Base-by-base conservation (phyloP, 768 basidiomycete genomes). In the Cyathus striatus region DNA sequence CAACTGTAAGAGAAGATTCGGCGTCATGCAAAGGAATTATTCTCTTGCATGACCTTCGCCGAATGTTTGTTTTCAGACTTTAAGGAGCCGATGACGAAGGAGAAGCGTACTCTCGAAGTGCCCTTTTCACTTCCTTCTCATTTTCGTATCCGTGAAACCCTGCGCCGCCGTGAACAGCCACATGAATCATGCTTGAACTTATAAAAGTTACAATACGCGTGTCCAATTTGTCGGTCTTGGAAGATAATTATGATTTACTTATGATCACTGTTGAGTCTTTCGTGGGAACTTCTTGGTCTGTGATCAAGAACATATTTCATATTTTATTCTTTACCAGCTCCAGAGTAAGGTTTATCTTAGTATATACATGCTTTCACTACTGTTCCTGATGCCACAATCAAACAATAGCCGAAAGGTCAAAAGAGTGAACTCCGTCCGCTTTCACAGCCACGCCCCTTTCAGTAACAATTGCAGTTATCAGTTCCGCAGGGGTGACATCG, bases 401-500 rank as follows among this genome's bases (percentile, higher is more conserved):
- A 49, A 84, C 79, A 32, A 88, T 71, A 6, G 58, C 59, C 38
- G 72, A 67, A 21, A 94, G 69, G 55, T 93, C 85, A 53, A 91
- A 89, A 20, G 46, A 55, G 2, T 57, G 59, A 46, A 72, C 67
- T 18, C 83, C 82, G 5, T 74, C 74, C 45, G 65, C 65, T 55
- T 83, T 84, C 45, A 84, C 78, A 3, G 90, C 90, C 23, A 96
- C 91, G 5, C 95, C 93, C 52, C 87, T 91, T 68, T 98, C 95
- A 2, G 93, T 97, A 10, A 94, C 92, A 40, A 98, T 87, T 23
- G 88, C 90, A n/a, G 83, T 88, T 49, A 98, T 96, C 33, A 97
- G 68, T 46, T 88, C 85, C 2, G 93, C 90, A 1, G 94, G 93
- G 0, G 95, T 97, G 13, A 98, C 92, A 58, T 98, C 95, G 63